Base-by-base conservation (phyloP, 1,284 basidiomycete species). In the Malassezia restricta region DNA sequence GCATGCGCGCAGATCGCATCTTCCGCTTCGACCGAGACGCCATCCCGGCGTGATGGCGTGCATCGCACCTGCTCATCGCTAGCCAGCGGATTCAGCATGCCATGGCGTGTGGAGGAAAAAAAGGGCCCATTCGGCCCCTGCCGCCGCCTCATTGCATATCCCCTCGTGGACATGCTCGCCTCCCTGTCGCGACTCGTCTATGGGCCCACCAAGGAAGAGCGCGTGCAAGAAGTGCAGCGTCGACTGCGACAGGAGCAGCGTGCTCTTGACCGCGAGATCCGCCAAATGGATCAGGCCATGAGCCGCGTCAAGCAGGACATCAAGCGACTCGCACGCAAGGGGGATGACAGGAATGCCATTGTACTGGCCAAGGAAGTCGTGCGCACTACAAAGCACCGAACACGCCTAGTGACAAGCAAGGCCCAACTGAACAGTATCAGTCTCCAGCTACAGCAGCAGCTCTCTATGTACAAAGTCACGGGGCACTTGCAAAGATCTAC, bases 391-490 rank as follows among this genome's bases (percentile, higher is more conserved):
- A 94, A 90, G 75, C 94, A 98, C 78, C 87, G 90, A 74, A 86
- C 94, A 72, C 79, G 89, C 40, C 76, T 99, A 49, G 84, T 87
- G 40, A 86, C 89, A 56, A 86, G 84, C 76, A 96, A 98, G 76
- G 94, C 94, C 30, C 79, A 86, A 59, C 76, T 99, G 51, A 87
- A 87, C 52, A 92, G 88, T 41, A 94, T 99, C 59, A 80, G 83
- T 47, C 84, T 83, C 73, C 92, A 96, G 74, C 78, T 99, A 53
- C 80, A 83, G 50, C 88, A 98, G 74, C 94, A 99, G 74, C 79
- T 95, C 55, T 86, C 94, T 0, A 89, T 96, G 85, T 77, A 85
- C 65, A 99, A 98, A 76, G 88, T 98, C 38, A 96, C 94, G 3
- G 94, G 94, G 7, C 83, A 88, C 20, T 78, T 99, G 63, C 90